Evolutionary conservation across 2,329 filamentous ascomycete species (phyloP).

Genomic region (Sphaerulina populicola): DNA sequence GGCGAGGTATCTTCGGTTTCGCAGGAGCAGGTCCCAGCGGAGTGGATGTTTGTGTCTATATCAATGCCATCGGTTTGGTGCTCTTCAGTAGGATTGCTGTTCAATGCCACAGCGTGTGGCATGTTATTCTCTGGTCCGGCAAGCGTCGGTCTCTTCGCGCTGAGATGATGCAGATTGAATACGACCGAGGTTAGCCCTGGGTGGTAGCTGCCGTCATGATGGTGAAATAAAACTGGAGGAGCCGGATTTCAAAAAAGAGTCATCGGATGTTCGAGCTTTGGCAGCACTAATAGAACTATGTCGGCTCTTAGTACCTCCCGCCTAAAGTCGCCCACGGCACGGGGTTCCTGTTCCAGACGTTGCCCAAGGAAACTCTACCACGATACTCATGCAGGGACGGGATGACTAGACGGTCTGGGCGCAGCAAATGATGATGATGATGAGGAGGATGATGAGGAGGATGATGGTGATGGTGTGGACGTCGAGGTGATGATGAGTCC

Average conservation of each 20-base stretch:
- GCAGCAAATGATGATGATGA: not conserved
- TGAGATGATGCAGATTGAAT: not conserved
- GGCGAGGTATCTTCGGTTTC: conserved; percentile 25
- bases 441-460: too few species aligned
- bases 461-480: too few species aligned
- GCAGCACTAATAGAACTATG: not conserved
- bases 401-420: not conserved
- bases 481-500: too few species aligned
- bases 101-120: conserved; percentile 2
- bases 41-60: conserved; percentile 23
- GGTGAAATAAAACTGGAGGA: not conserved
- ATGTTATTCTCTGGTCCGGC: not conserved
- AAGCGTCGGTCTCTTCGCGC: not conserved
- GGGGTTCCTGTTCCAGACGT: not conserved
- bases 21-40: conserved; percentile 27
- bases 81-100: not conserved
- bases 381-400: not conserved
- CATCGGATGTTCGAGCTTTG: not conserved
- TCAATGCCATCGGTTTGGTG: conserved; percentile 3
- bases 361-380: not conserved
- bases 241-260: not conserved
- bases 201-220: not conserved
- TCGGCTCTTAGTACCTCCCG: not conserved
- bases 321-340: not conserved
- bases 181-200: not conserved